These are phyloP conservation scores for Bombardia bombarda DNA, from an alignment of 495 filamentous ascomycete genomes.

Conservation along the genomic window DNA sequence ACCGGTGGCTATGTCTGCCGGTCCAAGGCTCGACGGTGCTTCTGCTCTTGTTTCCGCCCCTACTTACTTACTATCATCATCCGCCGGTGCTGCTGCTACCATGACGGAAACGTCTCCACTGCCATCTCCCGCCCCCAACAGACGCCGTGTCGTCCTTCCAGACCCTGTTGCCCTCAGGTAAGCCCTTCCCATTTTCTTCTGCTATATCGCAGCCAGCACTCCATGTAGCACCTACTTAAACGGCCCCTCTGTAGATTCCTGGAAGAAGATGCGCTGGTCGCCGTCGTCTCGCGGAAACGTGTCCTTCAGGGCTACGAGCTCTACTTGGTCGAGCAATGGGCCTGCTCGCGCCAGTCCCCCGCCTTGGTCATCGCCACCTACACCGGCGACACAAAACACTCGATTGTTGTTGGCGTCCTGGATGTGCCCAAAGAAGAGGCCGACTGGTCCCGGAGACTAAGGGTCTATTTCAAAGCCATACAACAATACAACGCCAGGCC, in stretches of 20 bases:
- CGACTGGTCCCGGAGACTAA: slow-evolving; percentile 69
- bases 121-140: slow-evolving; percentile 14
- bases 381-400: slow-evolving; percentile 77
- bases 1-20: slow-evolving; percentile 4
- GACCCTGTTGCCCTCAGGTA: slow-evolving; percentile 65
- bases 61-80: no score
- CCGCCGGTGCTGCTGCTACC: slow-evolving; percentile 3
- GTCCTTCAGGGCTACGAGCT: slow-evolving; percentile 79
- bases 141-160: slow-evolving; percentile 55
- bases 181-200: neutral
- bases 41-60: no score
- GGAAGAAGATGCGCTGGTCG: slow-evolving; percentile 74
- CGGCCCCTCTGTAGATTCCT: slow-evolving; percentile 66
- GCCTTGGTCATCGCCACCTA: slow-evolving; percentile 91
- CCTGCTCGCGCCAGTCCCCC: slow-evolving; percentile 80
- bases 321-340: slow-evolving; percentile 97
- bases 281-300: slow-evolving; percentile 61
- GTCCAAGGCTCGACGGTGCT: slow-evolving; percentile 6
- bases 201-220: no score
- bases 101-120: slow-evolving; percentile 4
- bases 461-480: slow-evolving; percentile 79
- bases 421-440: slow-evolving; percentile 75
- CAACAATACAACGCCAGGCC: slow-evolving; percentile 73
- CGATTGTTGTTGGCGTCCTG: slow-evolving; percentile 69
- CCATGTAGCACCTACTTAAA: no score